Base-by-base conservation (phyloP, 306 rosid species). In the Vicia faba region DNA sequence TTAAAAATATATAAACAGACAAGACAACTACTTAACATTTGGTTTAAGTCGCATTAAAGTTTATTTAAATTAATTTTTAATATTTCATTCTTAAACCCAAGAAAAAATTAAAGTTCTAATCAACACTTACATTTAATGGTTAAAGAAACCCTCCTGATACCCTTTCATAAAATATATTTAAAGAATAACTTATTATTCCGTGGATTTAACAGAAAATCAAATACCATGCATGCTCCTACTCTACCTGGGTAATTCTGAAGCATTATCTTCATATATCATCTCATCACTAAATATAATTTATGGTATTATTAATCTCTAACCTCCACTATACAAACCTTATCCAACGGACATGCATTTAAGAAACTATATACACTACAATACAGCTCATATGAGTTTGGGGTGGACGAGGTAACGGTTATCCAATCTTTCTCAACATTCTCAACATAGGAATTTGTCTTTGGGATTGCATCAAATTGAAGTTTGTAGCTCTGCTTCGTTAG, bases 351-450 rank as follows among this genome's bases (percentile, higher is more conserved):
- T 18, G 71, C 74, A 38, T 86, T 82, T 46, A 89, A 76, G 70
- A 80, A 77, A 77, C 90, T 83, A 75, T 81, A 86, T 64, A 89
- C 80, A 11, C 89, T 74, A 78, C 89, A 80, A 75, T 80, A 73
- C 14, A 93, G 75, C 61, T 88, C 91, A 62, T 26, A 83, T 36
- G 98, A 93, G 80, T 89, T 89, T 3, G 88, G 84, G 25, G 56
- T 69, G 73, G 89, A 66, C 15, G 97, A 83, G 28, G 78, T 74
- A 41, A 89, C 83, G 28, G 89, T 84, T 61, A 89, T 75, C 98
- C 95, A 93, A 18, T 93, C 95, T 64, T 93, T 84, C 29, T 78
- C 96, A 53, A 79, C 85, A 76, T 76, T 62, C 75, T 89, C 89
- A 39, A 88, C 87, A 63, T 68, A 77, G 11, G 84, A 68, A 82